A percentile compares a stretch with the other conserved stretches of the same genome.
Evolutionary conservation across 208 protist species (phyloP).

Genomic region (Trypanosoma scelopori): DNA sequence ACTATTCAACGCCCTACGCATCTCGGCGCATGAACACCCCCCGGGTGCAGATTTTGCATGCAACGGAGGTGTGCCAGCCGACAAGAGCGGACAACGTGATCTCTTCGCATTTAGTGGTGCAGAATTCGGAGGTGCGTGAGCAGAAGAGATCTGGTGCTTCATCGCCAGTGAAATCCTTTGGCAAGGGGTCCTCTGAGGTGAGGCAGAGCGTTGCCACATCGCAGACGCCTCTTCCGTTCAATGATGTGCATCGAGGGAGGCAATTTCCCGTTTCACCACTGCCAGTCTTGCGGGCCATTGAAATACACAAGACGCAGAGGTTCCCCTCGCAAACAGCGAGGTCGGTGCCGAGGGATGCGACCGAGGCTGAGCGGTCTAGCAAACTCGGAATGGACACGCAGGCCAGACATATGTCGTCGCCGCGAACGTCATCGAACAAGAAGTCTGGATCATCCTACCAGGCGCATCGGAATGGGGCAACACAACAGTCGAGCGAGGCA

Average conservation of each 20-base stretch:
- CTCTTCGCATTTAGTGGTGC: background rate
- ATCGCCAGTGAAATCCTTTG: background rate
- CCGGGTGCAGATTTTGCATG: background rate
- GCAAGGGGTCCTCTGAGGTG: background rate
- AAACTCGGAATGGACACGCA: no score
- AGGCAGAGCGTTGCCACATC: background rate
- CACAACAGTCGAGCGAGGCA: no score
- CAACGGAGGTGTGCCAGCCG: no score
- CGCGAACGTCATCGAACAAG: no score
- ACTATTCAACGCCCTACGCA: background rate
- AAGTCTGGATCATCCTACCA: no score
- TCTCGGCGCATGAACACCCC: background rate
- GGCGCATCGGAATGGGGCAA: no score
- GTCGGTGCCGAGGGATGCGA: background rate
- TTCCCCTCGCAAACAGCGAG: background rate
- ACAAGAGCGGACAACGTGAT: background rate
- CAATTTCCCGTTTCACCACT: background rate
- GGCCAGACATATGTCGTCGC: no score
- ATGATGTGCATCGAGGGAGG: background rate
- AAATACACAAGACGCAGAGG: background rate
- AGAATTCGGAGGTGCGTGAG: background rate
- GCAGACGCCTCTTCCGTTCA: background rate
- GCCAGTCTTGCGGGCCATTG: background rate
- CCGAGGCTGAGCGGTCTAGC: background rate
- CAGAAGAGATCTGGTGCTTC: no score